These are phyloP conservation scores for Amphibolis antarctica DNA, from an alignment of 106 monocot species.

Conservation along the genomic window DNA sequence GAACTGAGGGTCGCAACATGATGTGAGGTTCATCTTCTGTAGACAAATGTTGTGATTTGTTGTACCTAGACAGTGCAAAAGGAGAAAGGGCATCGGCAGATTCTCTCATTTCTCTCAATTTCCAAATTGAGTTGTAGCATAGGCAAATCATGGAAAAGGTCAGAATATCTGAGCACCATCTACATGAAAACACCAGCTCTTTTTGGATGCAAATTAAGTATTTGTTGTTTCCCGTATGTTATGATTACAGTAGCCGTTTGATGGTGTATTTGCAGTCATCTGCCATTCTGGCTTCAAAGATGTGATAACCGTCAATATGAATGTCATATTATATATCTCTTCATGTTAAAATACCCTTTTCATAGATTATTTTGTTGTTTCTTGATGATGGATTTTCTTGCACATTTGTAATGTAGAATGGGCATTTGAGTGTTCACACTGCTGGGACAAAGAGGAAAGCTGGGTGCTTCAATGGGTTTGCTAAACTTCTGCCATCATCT, in stretches of 20 bases:
- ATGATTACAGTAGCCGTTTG: not conserved
- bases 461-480: not conserved
- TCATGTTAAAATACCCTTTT: not conserved
- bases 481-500: not conserved
- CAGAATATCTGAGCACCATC: no score
- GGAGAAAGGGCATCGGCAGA: no score
- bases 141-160: no score
- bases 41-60: no score
- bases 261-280: not conserved
- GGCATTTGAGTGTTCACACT: not conserved
- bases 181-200: no score
- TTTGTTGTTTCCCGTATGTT: not conserved
- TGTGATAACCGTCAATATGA: not conserved
- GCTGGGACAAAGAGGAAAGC: slow-evolving; percentile 11
- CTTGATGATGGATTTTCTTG: not conserved
- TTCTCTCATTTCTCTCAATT: no score
- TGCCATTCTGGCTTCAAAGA: not conserved
- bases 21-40: no score
- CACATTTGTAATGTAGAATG: not conserved
- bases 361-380: not conserved
- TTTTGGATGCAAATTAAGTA: not conserved
- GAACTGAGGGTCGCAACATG: no score
- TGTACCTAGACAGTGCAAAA: no score
- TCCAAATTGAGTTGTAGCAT: no score
- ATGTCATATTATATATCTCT: not conserved